Base-by-base conservation (phyloP, 2,329 filamentous ascomycete species). In the Apiospora marii region DNA sequence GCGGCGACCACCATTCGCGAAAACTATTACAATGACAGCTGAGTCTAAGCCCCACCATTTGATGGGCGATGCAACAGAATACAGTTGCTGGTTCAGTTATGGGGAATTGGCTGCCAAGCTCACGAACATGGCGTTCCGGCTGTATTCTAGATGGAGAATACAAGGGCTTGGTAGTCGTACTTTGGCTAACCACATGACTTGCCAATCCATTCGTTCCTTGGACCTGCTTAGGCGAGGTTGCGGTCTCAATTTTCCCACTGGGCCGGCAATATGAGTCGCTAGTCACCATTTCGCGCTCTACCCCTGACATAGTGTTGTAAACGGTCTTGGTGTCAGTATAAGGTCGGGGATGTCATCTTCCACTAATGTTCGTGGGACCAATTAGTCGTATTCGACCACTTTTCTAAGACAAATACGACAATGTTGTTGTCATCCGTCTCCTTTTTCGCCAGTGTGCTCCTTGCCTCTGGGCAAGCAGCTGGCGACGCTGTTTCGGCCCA, bases 401-500 rank as follows among this genome's bases (percentile, higher is more conserved):
- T 69, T 71, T 61, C 46, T 19, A 78, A 73, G 75, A 80, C 79
- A 76, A 72, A 72, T 73, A 72, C 51, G 67, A 49, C 74, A 74
- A 64, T 64, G 58, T 19, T 64, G 16, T 64, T 41, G 10, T 19
- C 30, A 41, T 41, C 34, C 13, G 71, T 75, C 34, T 72, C 72
- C 30, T 43, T 75, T 7, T 67, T 68, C 43, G n/a, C 78, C 27
- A 72, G 73, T 44, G 67, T 74, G 22, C 74, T 79, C 5, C 72
- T 74, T 67, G 73, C 74, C 49, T 53, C 75, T 44, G 64, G 69
- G n/a, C 74, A 73, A 13, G 73, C 74, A 12, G 73, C 61, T 13
- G 67, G 46, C 53, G 67, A 70, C n/a, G 53, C 44, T 46, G 70
- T 44, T 53, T 76, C 72, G 77, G 83, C 86, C 3, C 74, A 44